Conservation (phyloP, 148 eudicot species). For the Diospyros lotus region DNA sequence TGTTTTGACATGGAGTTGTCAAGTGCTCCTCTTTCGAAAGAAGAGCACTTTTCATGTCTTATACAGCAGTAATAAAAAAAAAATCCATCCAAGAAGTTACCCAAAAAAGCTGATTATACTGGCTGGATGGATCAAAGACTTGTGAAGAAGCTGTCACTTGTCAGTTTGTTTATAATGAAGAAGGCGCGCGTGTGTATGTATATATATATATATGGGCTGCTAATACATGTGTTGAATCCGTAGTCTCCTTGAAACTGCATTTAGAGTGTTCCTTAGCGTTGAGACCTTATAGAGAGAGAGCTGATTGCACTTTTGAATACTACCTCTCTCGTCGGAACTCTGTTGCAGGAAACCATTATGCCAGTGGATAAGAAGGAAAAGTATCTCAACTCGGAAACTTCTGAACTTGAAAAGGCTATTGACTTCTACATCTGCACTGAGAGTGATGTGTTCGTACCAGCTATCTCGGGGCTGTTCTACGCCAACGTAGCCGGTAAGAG, state of each 20-base stretch:
- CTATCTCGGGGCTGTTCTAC: constrained; percentile 83
- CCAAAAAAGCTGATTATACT: no score
- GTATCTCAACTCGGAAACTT: constrained; percentile 55
- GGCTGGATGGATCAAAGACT: no score
- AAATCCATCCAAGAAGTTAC: no score
- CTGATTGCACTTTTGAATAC: no score
- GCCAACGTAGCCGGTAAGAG: constrained; percentile 91
- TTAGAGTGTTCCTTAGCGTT: no score
- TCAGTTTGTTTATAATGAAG: no score
- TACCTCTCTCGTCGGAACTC: neutral
- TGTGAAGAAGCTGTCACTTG: no score
- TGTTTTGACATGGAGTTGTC: neutral
- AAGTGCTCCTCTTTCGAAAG: neutral
- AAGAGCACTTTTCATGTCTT: neutral
- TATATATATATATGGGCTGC: no score
- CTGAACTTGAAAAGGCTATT: constrained; percentile 68
- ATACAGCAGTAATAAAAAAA: neutral
- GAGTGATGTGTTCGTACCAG: constrained; percentile 91
- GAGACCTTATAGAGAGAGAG: no score
- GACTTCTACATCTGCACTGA: constrained; percentile 79
- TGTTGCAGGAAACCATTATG: constrained; percentile 77
- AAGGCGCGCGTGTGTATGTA: no score
- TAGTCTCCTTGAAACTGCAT: no score
- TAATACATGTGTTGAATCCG: no score
- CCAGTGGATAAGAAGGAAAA: constrained; percentile 72